Evolutionary conservation across 768 basidiomycete species (phyloP).

Genomic region (Rhodotorula graminis): DNA sequence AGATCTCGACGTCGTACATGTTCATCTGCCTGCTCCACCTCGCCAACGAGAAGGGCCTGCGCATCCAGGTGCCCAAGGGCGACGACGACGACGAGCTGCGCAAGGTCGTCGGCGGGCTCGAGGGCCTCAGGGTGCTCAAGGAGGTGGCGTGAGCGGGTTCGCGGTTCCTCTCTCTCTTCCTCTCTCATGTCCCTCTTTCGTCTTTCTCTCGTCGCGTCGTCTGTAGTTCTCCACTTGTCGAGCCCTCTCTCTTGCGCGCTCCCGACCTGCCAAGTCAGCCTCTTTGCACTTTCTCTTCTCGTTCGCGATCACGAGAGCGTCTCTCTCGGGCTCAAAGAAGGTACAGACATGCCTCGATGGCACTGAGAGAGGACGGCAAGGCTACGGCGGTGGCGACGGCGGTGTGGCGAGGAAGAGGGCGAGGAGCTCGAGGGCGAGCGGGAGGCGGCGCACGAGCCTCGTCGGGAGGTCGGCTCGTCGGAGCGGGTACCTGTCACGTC

Average conservation of each 20-base stretch:
- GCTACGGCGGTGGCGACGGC: too few species aligned
- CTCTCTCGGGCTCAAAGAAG: too few species aligned
- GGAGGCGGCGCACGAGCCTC: not conserved
- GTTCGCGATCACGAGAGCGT: too few species aligned
- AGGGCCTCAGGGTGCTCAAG: conserved; percentile 30
- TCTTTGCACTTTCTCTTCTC: too few species aligned
- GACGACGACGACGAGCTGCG: conserved; percentile 17
- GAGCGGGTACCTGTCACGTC: not conserved
- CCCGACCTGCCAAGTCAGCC: too few species aligned
- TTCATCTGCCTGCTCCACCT: conserved; percentile 96
- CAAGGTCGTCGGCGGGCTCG: conserved; percentile 30
- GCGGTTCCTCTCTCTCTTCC: not conserved
- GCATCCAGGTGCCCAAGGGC: conserved; percentile 51
- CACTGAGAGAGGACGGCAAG: too few species aligned
- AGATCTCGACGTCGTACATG: conserved; percentile 98
- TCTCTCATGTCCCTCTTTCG: not conserved
- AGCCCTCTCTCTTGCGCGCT: too few species aligned
- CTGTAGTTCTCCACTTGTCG: too few species aligned
- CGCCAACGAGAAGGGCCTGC: conserved; percentile 92
- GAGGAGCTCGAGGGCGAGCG: not conserved
- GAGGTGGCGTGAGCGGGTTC: conserved; percentile 11
- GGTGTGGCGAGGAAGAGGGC: not conserved
- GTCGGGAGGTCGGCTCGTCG: not conserved
- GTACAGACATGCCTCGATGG: too few species aligned
- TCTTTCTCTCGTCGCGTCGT: not conserved